phyloP scores from a whole-genome alignment of 331 rosid genomes.

The Rhamnella rubrinervis region DNA sequence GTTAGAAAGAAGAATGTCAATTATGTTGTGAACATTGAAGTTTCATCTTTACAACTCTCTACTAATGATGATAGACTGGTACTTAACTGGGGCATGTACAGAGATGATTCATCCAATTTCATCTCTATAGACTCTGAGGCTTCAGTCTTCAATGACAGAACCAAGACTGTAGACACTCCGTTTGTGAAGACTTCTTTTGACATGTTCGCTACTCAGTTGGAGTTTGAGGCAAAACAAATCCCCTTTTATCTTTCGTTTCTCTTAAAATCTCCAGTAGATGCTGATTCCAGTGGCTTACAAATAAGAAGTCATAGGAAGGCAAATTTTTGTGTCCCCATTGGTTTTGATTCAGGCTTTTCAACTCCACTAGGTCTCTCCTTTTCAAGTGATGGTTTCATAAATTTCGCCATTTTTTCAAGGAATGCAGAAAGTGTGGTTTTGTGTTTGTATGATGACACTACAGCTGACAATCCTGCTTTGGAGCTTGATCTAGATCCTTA shows the following conservation, averaged over 20 bases:
- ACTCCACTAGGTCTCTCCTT: constrained; percentile 71
- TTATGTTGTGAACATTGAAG: constrained; percentile 55
- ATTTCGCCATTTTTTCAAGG: constrained; percentile 74
- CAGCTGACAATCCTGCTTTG: constrained; percentile 60
- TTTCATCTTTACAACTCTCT: constrained; percentile 38
- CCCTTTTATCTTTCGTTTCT: constrained; percentile 82
- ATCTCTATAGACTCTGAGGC: neutral
- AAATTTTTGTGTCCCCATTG: constrained; percentile 77
- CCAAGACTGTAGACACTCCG: constrained; percentile 36
- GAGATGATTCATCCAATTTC: constrained; percentile 52
- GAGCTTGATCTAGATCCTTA: constrained; percentile 92
- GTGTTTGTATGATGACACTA: constrained; percentile 63
- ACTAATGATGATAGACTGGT: constrained; percentile 27
- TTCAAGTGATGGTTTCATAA: constrained; percentile 58
- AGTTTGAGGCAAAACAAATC: constrained; percentile 55
- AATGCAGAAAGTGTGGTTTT: constrained; percentile 67
- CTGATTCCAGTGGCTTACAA: constrained; percentile 36
- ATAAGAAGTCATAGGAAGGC: constrained; percentile 71
- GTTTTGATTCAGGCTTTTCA: constrained; percentile 57
- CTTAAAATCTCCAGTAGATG: constrained; percentile 34
- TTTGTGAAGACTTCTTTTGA: constrained; percentile 34
- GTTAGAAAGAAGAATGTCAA: constrained; percentile 49
- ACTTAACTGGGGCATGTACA: constrained; percentile 74
- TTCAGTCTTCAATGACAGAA: constrained; percentile 28
- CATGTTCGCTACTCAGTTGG: constrained; percentile 51